phyloP scores from a whole-genome alignment of 2,329 filamentous ascomycete genomes.

The Diaporthe helianthi region DNA sequence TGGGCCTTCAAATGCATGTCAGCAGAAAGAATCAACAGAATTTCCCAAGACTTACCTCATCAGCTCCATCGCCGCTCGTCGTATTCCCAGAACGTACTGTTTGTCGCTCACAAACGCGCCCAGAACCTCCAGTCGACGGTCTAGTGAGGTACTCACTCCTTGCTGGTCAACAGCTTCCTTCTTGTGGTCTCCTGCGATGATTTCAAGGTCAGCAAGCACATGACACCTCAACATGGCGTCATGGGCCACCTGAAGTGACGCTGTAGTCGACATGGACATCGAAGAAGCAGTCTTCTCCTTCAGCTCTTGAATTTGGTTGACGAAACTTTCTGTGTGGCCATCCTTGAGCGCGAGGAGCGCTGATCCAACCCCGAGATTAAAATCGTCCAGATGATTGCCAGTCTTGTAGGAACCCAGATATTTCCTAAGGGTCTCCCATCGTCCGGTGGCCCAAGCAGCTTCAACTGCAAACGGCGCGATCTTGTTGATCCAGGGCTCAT shows the following conservation, averaged over 20 bases:
- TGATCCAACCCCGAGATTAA: conserved; percentile 81
- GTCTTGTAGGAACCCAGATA: conserved; percentile 65
- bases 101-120: conserved; percentile 93
- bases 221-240: conserved; percentile 87
- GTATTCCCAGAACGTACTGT: conserved; percentile 87
- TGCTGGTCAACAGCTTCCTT: conserved; percentile 50
- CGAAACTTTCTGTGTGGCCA: conserved; percentile 59
- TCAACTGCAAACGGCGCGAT: conserved; percentile 87
- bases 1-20: conserved; percentile 50
- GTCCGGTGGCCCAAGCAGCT: conserved; percentile 87
- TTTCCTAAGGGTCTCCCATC: conserved; percentile 77
- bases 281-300: conserved; percentile 74
- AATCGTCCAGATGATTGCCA: conserved; percentile 66
- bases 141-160: conserved; percentile 61
- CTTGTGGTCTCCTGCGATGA: conserved; percentile 64
- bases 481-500: conserved; percentile 60
- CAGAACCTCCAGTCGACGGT: conserved; percentile 83
- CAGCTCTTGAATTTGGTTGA: conserved; percentile 65
- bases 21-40: conserved; percentile 38
- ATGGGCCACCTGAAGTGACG: conserved; percentile 84
- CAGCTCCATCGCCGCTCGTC: conserved; percentile 86
- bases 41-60: conserved; percentile 60
- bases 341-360: conserved; percentile 67
- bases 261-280: conserved; percentile 77
- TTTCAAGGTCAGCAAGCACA: conserved; percentile 84